These are phyloP conservation scores for Coccomyxa sp. DNA, from an alignment of 139 green algal genomes.

Conservation along the genomic window DNA sequence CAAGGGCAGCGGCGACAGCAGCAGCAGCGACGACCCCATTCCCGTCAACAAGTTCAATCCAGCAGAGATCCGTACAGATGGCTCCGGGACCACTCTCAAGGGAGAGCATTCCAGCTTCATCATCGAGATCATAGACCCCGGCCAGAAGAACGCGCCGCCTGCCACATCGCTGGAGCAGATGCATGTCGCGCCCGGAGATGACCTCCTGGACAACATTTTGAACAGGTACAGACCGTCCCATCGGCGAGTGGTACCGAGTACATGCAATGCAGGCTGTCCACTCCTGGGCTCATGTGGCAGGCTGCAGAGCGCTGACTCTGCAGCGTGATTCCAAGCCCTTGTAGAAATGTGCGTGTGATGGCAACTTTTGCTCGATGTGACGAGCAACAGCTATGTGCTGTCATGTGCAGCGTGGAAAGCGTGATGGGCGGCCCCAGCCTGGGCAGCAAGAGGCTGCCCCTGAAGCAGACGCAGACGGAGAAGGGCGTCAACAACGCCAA, in stretches of 20 bases:
- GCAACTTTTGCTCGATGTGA: too few relatives aligned
- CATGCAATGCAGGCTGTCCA: too few relatives aligned
- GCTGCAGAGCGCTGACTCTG: too few relatives aligned
- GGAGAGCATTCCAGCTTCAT: slow-evolving; percentile 13
- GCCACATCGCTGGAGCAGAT: slow-evolving; percentile 3
- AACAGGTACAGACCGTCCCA: too few relatives aligned
- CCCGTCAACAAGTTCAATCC: slow-evolving; percentile 6
- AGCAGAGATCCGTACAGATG: slow-evolving; percentile 14
- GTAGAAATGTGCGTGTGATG: too few relatives aligned
- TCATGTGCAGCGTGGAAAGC: not conserved
- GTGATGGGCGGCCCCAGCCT: slow-evolving; percentile 3
- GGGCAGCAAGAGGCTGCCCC: slow-evolving; percentile 1
- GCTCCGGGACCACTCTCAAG: slow-evolving; percentile 22
- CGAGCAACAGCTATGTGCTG: too few relatives aligned
- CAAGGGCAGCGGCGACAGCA: not conserved
- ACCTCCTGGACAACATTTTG: not conserved
- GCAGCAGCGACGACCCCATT: not conserved
- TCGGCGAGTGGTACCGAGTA: too few relatives aligned
- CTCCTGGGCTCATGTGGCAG: too few relatives aligned
- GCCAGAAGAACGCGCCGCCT: slow-evolving; percentile 1
- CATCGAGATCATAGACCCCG: slow-evolving; percentile 44
- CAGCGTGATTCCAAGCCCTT: too few relatives aligned
- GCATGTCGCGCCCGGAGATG: not conserved
- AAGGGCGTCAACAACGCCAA: slow-evolving; percentile 9
- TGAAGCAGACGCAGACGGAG: not conserved